Evolutionary conservation across 2,329 filamentous ascomycete species (phyloP).

Genomic region (Nemania diffusa): DNA sequence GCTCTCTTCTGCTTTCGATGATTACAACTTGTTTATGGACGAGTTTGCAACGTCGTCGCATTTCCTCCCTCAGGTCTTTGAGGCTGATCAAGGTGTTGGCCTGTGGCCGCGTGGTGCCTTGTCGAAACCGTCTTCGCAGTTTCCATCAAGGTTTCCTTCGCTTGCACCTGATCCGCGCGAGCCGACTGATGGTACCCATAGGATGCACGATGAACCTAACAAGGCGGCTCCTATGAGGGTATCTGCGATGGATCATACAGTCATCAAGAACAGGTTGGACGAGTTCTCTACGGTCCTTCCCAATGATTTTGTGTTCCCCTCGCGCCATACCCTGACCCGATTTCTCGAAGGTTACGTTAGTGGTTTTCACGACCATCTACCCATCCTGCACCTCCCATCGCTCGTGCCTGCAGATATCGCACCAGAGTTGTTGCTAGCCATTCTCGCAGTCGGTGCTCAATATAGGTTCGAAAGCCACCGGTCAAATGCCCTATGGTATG

Average conservation of each 20-base stretch:
- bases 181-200: slow-evolving; percentile 50
- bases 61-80: slow-evolving; percentile 65
- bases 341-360: slow-evolving; percentile 77
- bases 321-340: slow-evolving; percentile 73
- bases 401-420: slow-evolving; percentile 71
- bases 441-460: slow-evolving; percentile 74
- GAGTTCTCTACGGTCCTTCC: slow-evolving; percentile 71
- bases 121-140: slow-evolving; percentile 62
- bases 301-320: slow-evolving; percentile 73
- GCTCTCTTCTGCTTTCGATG: slow-evolving; percentile 58
- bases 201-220: slow-evolving; percentile 55
- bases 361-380: slow-evolving; percentile 69
- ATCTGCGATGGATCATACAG: slow-evolving; percentile 63
- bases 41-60: slow-evolving; percentile 65
- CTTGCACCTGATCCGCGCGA: slow-evolving; percentile 65
- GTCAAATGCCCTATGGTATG: slow-evolving; percentile 70
- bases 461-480: slow-evolving; percentile 71
- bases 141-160: slow-evolving; percentile 65
- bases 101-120: slow-evolving; percentile 60
- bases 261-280: slow-evolving; percentile 68
- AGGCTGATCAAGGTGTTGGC: slow-evolving; percentile 63
- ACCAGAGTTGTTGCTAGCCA: slow-evolving; percentile 73
- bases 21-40: slow-evolving; percentile 69
- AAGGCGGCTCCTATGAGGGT: slow-evolving; percentile 58
- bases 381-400: slow-evolving; percentile 74